Conservation (phyloP, 2,329 filamentous ascomycete genomes). For the Simplicillium sp. region DNA sequence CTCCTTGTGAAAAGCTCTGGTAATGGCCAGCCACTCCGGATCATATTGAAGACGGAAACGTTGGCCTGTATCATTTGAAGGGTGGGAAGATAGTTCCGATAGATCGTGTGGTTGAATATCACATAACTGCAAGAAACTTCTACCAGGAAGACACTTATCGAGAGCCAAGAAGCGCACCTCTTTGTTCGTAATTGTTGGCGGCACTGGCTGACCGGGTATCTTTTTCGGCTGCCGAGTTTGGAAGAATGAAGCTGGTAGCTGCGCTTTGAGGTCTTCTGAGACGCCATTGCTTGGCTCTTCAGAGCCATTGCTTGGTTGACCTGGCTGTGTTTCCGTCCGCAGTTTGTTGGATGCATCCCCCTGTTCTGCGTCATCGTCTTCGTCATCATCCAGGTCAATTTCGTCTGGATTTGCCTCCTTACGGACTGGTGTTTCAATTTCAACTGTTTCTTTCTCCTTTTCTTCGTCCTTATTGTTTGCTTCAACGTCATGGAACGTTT, state of each 20-base stretch:
- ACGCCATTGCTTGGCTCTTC: slow-evolving; percentile 26
- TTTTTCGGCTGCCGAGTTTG: slow-evolving; percentile 27
- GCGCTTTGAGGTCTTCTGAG: slow-evolving; percentile 56
- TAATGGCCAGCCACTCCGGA: slow-evolving; percentile 91
- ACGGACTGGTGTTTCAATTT: slow-evolving; percentile 1
- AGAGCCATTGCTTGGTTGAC: slow-evolving; percentile 4
- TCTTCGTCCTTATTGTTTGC: background rate
- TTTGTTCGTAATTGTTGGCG: slow-evolving; percentile 65
- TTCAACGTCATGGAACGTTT: slow-evolving; percentile 37
- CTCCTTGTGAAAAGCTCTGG: slow-evolving; percentile 63
- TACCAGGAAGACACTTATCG: slow-evolving; percentile 77
- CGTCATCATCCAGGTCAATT: slow-evolving; percentile 59
- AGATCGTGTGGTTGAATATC: slow-evolving; percentile 44
- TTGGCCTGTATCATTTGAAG: slow-evolving; percentile 10
- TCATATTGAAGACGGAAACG: slow-evolving; percentile 69
- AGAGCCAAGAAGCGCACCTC: slow-evolving; percentile 78
- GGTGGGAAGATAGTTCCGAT: slow-evolving; percentile 11
- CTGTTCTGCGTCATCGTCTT: slow-evolving; percentile 26
- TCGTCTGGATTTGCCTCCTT: slow-evolving; percentile 50
- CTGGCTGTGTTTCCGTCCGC: slow-evolving; percentile 4
- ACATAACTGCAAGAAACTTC: slow-evolving; percentile 74
- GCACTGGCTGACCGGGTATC: slow-evolving; percentile 53
- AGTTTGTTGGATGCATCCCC: slow-evolving; percentile 1
- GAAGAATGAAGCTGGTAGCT: slow-evolving; percentile 67
- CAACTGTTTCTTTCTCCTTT: background rate